Evolutionary conservation across 352 stramenopile species (phyloP), one percentile per base, ranked within the genome.

Genomic region (Phytophthora agathidicida): DNA sequence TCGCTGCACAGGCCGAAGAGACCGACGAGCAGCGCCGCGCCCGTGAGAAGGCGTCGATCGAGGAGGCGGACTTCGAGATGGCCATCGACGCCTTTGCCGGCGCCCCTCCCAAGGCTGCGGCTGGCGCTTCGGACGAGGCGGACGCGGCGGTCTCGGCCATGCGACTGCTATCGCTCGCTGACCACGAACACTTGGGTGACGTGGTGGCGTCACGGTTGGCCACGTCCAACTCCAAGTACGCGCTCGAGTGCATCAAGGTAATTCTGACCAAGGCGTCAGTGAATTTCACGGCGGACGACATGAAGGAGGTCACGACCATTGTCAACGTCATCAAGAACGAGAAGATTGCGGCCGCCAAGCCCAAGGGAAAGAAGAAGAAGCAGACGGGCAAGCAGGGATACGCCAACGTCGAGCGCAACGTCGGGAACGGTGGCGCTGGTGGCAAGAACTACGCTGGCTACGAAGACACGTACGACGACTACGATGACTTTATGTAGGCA

Each of bases 271-370:
- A 89, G 68, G 83, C 73, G 19, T 91, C 80, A 24, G 67, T 84
- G 43, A 92, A 90, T 62, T 57, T 94, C 32, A 92, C 78, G 30
- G 84, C 77, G 3, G 82, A 94, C 65, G 84, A 92, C 66, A 90
- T 92, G 78, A 94, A 94, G 71, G 84, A 94, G 60, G 71, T 94
- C 39, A 92, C 80, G 60, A 94, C 84, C 43, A 87, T 92, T 35
- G 78, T 92, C 55, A 94, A 94, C 67, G 80, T 93, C 42, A 86
- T 94, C 58, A 91, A 94, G 75, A 94, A 94, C 66, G 84, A 94
- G 33, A 94, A 94, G 67, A 94, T 94, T 61, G 72, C 74, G 17
- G 71, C 78, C 10, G 77, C 84, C 35, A 94, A 94, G 69, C 82
- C 78, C 23, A 94, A 94, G 70, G 64, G 69, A 41, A 94, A 94